These are phyloP conservation scores for Colletotrichum sp. DNA, from an alignment of 2,329 filamentous ascomycete genomes.

Conservation along the genomic window DNA sequence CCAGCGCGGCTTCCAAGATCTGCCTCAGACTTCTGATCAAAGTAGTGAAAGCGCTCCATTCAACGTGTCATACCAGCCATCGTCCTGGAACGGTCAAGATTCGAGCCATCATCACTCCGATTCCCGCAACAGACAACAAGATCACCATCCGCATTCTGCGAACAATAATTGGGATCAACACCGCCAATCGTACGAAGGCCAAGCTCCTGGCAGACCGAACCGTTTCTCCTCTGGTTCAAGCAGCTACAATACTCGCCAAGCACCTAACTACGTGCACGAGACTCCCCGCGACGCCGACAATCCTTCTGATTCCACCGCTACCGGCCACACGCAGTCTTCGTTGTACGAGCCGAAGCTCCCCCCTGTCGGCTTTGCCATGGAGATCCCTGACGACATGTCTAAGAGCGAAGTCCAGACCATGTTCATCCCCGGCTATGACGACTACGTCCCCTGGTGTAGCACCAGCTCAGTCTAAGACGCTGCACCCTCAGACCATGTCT, in stretches of 20 bases:
- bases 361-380: slow-evolving; percentile 6
- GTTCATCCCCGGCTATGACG: slow-evolving; percentile 15
- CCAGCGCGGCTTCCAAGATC: neutral
- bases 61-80: neutral
- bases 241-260: neutral
- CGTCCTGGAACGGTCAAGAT: neutral
- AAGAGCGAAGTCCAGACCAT: slow-evolving; percentile 13
- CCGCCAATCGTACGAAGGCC: neutral
- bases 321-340: neutral
- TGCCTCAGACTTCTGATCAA: neutral
- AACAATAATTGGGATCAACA: neutral
- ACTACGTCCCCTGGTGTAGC: slow-evolving; percentile 6
- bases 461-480: neutral
- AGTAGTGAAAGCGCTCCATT: neutral
- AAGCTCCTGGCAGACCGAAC: neutral
- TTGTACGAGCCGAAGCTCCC: neutral
- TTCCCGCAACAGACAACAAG: neutral
- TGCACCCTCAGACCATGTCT: neutral
- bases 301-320: neutral
- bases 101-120: neutral
- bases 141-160: neutral
- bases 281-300: neutral
- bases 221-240: neutral
- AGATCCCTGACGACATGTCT: slow-evolving; percentile 16
- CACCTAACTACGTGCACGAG: neutral